A percentile compares a stretch with the other conserved stretches of the same genome.
Evolutionary conservation across 164 flowering plant genomes (phyloP).

Genomic region (Houttuynia cordata): DNA sequence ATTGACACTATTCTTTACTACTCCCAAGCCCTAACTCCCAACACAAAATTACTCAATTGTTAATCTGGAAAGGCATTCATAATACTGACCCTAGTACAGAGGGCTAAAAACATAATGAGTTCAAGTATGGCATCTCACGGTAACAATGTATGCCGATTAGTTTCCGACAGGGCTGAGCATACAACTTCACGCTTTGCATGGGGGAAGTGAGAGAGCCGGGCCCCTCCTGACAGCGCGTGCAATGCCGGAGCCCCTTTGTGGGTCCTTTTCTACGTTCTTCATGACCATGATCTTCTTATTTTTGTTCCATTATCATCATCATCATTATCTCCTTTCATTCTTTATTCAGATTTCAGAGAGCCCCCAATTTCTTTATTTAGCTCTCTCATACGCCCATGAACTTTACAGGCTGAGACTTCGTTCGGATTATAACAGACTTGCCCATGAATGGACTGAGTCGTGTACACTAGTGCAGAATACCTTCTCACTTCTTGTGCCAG

Average conservation of each 20-base stretch:
- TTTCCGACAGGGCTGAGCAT: slow-evolving; percentile 20
- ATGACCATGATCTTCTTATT: not conserved
- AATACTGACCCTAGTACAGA: too few relatives aligned
- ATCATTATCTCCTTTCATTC: not conserved
- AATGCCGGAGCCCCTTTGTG: slow-evolving; percentile 28
- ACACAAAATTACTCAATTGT: not conserved
- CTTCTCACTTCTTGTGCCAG: too few relatives aligned
- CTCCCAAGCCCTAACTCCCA: not conserved
- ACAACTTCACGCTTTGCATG: slow-evolving; percentile 41
- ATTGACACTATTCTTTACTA: not conserved
- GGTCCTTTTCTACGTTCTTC: not conserved
- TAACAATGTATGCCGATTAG: slow-evolving; percentile 5
- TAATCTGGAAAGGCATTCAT: not conserved
- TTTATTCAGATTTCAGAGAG: too few relatives aligned
- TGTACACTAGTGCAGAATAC: too few relatives aligned
- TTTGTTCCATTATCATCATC: not conserved
- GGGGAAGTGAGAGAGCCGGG: slow-evolving; percentile 23
- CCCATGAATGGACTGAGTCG: not conserved
- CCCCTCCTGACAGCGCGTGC: slow-evolving; percentile 60
- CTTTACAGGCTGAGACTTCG: slow-evolving; percentile 8
- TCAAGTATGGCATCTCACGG: slow-evolving; percentile 4
- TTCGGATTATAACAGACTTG: slow-evolving; percentile 2
- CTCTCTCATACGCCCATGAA: too few relatives aligned
- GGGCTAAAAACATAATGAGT: too few relatives aligned
- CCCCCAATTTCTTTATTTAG: too few relatives aligned